Base-by-base conservation (phyloP, 345 rosid species). In the Turnera subulata region DNA sequence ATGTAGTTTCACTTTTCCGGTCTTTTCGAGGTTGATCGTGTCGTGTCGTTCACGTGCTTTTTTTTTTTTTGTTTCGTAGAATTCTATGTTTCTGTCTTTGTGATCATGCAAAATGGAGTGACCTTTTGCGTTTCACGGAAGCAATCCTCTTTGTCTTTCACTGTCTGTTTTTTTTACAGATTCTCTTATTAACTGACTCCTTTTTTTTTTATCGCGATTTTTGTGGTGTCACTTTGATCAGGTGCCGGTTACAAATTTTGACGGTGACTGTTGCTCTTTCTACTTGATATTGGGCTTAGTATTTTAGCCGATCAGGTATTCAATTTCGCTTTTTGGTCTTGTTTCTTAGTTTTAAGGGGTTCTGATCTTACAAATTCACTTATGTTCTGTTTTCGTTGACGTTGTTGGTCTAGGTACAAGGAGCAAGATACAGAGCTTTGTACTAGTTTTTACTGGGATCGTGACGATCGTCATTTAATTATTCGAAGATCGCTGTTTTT, bases 141-240 rank as follows among this genome's bases (percentile, higher is more conserved):
- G 29, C 18, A 5, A 22, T 4, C 64, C 43, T 47, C 44, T 1
- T 6, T 19, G 19, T 15, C 25, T 35, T 59, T 58, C 50, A n/a
- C n/a, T n/a, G n/a, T n/a, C 6, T 5, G n/a, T 58, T 56, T 23
- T 22, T 8, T 46, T 22, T 25, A 43, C 8, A 42, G 24, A 33
- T 35, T 39, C n/a, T n/a, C n/a, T n/a, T n/a, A n/a, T n/a, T 47
- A 22, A 45, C 21, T 9, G 5, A 44, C 42, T 37, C 45, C 46
- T 53, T 40, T 32, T n/a, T n/a, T 40, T 38, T 37, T 58, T 56
- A 14, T 20, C 14, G 0, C n/a, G 9, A n/a, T 0, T 45, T 66
- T 47, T 63, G 24, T 6, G 11, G 6, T 64, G 19, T 53, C 35
- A 15, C 46, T 51, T 35, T 48, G 66, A 66, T 67, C 75, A 72